phyloP scores from a whole-genome alignment of 345 rosid genomes.

The Euphorbia pulcherrima region DNA sequence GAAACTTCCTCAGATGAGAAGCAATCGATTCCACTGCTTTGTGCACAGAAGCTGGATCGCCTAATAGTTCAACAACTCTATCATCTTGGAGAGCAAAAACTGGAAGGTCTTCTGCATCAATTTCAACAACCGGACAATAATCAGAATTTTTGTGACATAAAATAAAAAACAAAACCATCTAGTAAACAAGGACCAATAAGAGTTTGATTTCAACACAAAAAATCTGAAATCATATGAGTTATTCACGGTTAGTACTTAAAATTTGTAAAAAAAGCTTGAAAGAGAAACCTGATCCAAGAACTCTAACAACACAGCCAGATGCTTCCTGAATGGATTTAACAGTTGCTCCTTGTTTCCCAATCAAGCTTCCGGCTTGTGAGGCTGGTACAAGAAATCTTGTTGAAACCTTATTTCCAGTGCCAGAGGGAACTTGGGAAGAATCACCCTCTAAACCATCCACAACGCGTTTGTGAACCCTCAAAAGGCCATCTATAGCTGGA shows the following conservation, averaged over 20 bases:
- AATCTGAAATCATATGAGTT: not conserved
- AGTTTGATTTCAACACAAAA: not conserved
- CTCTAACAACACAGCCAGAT: conserved; percentile 81
- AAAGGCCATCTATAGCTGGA: conserved; percentile 93
- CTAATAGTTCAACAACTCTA: conserved; percentile 91
- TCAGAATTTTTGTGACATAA: not conserved
- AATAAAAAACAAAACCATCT: not conserved
- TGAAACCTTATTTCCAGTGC: conserved; percentile 59
- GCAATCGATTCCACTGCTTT: conserved; percentile 89
- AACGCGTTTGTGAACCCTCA: conserved; percentile 90
- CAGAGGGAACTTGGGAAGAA: conserved; percentile 56
- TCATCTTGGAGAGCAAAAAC: conserved; percentile 97
- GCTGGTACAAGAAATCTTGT: conserved; percentile 95
- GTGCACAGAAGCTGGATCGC: conserved; percentile 80
- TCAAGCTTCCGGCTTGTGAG: conserved; percentile 97
- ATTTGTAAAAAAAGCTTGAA: conserved; percentile 1
- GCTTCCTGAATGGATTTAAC: conserved; percentile 95
- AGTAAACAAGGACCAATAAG: not conserved
- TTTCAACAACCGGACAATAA: not conserved
- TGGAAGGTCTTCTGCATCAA: conserved; percentile 85
- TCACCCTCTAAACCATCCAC: conserved; percentile 90
- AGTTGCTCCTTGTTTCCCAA: conserved; percentile 93
- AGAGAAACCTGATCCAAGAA: conserved; percentile 83
- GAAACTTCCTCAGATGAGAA: conserved; percentile 91
- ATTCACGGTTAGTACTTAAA: no score